These are phyloP conservation scores for Iberis amara DNA, from an alignment of 441 rosid species.

Conservation along the genomic window DNA sequence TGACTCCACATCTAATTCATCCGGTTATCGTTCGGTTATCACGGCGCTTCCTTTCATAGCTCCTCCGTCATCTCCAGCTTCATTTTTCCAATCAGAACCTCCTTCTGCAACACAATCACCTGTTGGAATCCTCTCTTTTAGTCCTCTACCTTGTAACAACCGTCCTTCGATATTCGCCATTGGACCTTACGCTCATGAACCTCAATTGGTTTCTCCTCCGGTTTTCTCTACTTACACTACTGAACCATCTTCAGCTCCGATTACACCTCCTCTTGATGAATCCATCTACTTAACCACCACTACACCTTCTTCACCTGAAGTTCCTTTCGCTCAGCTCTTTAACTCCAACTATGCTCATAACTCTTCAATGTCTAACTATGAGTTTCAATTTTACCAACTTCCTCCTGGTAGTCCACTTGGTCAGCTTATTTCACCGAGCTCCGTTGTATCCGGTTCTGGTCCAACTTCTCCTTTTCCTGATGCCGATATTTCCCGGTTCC, in stretches of 20 bases:
- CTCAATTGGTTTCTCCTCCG: conserved; percentile 91
- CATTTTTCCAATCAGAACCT: conserved; percentile 88
- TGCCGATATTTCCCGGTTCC: conserved; percentile 44
- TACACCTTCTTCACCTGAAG: conserved; percentile 95
- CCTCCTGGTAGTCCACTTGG: conserved; percentile 97
- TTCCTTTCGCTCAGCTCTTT: conserved; percentile 84
- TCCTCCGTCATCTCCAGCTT: conserved; percentile 95
- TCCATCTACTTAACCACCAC: conserved; percentile 58
- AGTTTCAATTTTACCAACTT: conserved; percentile 71
- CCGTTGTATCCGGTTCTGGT: conserved; percentile 80
- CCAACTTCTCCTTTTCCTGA: conserved; percentile 91
- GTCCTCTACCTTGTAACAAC: conserved; percentile 47
- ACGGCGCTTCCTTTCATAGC: conserved; percentile 66
- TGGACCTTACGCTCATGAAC: conserved; percentile 90
- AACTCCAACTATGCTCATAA: conserved; percentile 45
- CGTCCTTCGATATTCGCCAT: conserved; percentile 82
- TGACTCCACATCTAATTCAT: conserved; percentile 21
- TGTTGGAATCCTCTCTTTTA: conserved; percentile 49
- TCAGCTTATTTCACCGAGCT: conserved; percentile 80
- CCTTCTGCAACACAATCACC: conserved; percentile 85
- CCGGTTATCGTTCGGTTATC: conserved; percentile 36
- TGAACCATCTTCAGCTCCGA: conserved; percentile 91
- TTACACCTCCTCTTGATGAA: conserved; percentile 77
- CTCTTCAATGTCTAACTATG: conserved; percentile 53
- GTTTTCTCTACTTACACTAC: conserved; percentile 83